These are phyloP conservation scores for Mallotus repandus DNA, from an alignment of 441 rosid species.

Conservation along the genomic window DNA sequence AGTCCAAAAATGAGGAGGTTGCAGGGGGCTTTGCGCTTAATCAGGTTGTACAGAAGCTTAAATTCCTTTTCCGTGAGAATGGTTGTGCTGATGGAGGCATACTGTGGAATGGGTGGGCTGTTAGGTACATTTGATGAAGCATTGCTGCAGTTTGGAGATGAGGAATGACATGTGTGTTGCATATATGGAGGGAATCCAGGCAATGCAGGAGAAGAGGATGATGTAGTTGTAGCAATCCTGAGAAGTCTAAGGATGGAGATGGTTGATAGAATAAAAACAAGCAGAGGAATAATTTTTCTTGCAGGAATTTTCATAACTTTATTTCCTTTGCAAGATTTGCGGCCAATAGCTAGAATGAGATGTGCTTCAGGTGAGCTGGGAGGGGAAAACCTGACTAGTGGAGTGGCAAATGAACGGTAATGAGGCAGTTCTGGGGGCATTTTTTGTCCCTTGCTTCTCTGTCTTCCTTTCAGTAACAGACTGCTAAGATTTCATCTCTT, in stretches of 20 bases:
- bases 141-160: constrained; percentile 28
- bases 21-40: constrained; percentile 59
- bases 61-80: constrained; percentile 62
- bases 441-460: constrained; percentile 10
- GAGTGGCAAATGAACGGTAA: constrained; percentile 40
- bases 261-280: constrained; percentile 58
- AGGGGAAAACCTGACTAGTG: constrained; percentile 46
- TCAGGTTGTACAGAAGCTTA: constrained; percentile 46
- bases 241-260: constrained; percentile 62
- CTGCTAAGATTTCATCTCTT: constrained; percentile 29
- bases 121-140: constrained; percentile 22
- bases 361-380: constrained; percentile 41
- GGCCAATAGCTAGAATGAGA: constrained; percentile 20
- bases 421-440: constrained; percentile 75
- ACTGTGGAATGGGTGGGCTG: constrained; percentile 11
- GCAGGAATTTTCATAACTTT: constrained; percentile 51
- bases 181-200: constrained; percentile 36
- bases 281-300: constrained; percentile 56
- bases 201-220: constrained; percentile 39
- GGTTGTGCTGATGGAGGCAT: constrained; percentile 17
- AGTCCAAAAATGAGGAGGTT: constrained; percentile 83
- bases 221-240: constrained; percentile 47
- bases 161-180: constrained; percentile 31
- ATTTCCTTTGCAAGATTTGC: constrained; percentile 32
- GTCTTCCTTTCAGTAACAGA: constrained; percentile 14